Base-by-base conservation (phyloP, 495 filamentous ascomycete genomes). In the Apiosordaria backusii region DNA sequence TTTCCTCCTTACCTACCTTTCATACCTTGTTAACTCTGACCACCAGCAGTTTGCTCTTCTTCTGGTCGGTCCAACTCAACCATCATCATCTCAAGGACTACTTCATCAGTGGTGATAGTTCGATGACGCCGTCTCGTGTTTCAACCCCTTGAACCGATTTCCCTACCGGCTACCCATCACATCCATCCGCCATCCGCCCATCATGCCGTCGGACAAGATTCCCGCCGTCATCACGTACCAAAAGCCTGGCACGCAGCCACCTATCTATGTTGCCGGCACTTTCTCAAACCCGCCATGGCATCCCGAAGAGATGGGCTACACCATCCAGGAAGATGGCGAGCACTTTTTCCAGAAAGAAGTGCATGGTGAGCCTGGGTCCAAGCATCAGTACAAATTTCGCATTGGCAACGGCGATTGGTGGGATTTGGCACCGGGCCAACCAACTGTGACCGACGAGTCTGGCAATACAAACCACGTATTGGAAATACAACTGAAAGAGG, bases 341-440 rank as follows among this genome's bases (percentile, higher is more conserved):
- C 72, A 81, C 65, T 45, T 73, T 19, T 85, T 82, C 65, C 76
- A 67, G 19, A 81, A 84, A 50, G 79, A 83, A 23, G 70, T 88
- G 27, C 71, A 77, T 26, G 80, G 74, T 13, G 71, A 79, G 25
- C 74, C 78, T 59, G 82, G 77, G 22, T 76, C 78, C 21, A 75
- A 84, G 65, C 85, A 88, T 65, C 84, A 89, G 68, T 92, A 90
- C 78, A 90, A 90, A 72, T 90, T 92, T 70, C 82, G 88, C 23
- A 74, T 90, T 60, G 88, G 87, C 4, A 57, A 75, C 2, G 84
- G 84, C 35, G 82, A 90, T 68, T 87, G 84, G 84, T 90, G 89
- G 89, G 82, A 85, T 3, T 70, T 88, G 57, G 83, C 90, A 62
- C 84, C 89, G 24, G 73, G 72, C 45, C 74, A 76, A 4, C 78